A percentile compares a stretch with the other conserved stretches of the same genome.
Evolutionary conservation across 768 basidiomycete genomes (phyloP).

Genomic region (Lactarius pseudohatsudake): DNA sequence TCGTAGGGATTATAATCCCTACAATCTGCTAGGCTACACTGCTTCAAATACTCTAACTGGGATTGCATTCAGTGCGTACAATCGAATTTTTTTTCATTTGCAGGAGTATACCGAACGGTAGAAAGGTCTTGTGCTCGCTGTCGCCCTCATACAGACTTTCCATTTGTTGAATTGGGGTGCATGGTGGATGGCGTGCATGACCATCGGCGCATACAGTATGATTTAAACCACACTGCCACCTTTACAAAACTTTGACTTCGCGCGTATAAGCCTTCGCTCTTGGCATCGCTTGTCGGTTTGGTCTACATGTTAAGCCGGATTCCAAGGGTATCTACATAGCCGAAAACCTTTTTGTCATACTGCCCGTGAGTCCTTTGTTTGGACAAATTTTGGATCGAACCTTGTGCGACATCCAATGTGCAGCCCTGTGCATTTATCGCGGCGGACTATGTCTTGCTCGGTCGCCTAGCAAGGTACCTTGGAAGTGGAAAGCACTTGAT

Average conservation of each 20-base stretch:
- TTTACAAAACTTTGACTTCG: background rate
- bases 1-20: slow-evolving; percentile 52
- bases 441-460: slow-evolving; percentile 64
- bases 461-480: slow-evolving; percentile 55
- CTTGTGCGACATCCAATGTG: background rate
- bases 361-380: slow-evolving; percentile 45
- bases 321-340: slow-evolving; percentile 52
- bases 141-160: slow-evolving; percentile 11
- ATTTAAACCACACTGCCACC: too few relatives aligned
- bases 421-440: slow-evolving; percentile 77
- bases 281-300: slow-evolving; percentile 58
- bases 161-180: slow-evolving; percentile 28
- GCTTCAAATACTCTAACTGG: slow-evolving; percentile 52
- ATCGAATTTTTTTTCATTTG: background rate
- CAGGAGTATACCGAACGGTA: background rate
- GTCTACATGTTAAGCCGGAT: slow-evolving; percentile 52
- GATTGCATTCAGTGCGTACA: slow-evolving; percentile 45
- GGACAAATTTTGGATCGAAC: background rate
- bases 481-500: slow-evolving; percentile 48
- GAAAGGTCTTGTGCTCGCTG: slow-evolving; percentile 15
- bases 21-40: slow-evolving; percentile 57
- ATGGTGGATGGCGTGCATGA: slow-evolving; percentile 41
- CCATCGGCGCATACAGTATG: slow-evolving; percentile 59
- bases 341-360: slow-evolving; percentile 59
- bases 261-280: slow-evolving; percentile 48